Evolutionary conservation across 2,329 filamentous ascomycete genomes (phyloP), one percentile per base, ranked within the genome.

Genomic region (Penicillium sp.): DNA sequence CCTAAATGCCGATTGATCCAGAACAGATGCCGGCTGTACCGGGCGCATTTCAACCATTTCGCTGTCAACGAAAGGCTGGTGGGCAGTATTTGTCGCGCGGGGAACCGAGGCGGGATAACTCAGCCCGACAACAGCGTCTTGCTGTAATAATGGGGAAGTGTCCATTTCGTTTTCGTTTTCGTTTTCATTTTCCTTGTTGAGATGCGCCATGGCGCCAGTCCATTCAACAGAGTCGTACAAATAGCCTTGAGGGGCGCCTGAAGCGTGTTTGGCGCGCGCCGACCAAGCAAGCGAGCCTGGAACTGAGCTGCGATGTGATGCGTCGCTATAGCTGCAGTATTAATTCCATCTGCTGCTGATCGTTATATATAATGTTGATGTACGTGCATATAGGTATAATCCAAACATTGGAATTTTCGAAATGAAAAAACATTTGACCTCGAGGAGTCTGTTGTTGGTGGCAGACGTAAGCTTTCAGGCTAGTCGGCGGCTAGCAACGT

Each of bases 111-210:
- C 18, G 14, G 30, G 46, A 24, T 49, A 42, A 21, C 23, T 50
- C n/a, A 35, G 23, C 8, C 24, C 38, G 24, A 23, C 14, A 43
- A 11, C 14, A 43, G n/a, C 52, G n/a, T 47, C 46, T 43, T 53
- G 45, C 5, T 54, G 30, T 38, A 58, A 30, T 49, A 58, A 49
- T n/a, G 56, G 56, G 11, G 46, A 53, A 38, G 45, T 54, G 18
- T 58, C 56, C 43, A 47, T 38, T 12, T 50, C 28, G 8, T 3
- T 16, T 35, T 35, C 30, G 24, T 24, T 42, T 14, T 51, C 48
- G 33, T 16, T 35, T 26, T 42, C 18, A 43, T 23, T 43, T 43
- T 43, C n/a, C 40, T 8, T 20, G 40, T 43, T 43, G 20, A 12
- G 40, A 12, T 43, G 5, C 40, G 40, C 18, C 40, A 43, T 43